Conservation (phyloP, 306 rosid species). For the Fragaria nilgerrensis region DNA sequence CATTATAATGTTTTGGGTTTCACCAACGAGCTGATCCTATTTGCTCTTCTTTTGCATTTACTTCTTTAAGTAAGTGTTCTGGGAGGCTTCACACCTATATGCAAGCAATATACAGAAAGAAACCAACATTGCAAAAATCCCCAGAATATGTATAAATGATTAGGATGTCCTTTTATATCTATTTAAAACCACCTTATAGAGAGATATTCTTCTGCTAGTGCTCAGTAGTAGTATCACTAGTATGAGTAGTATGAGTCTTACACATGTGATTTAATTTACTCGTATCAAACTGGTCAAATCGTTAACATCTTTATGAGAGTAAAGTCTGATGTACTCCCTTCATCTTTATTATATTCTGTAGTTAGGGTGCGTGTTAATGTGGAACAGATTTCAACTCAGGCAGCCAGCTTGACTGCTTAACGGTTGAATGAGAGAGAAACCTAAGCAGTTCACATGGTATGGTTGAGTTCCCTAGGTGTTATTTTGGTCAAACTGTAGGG, state of each 20-base stretch:
- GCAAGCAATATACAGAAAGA: background rate
- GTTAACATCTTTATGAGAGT: background rate
- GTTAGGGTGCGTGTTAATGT: background rate
- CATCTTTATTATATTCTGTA: background rate
- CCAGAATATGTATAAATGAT: background rate
- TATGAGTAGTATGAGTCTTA: background rate
- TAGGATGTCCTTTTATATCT: background rate
- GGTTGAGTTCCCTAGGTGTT: background rate
- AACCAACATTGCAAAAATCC: background rate
- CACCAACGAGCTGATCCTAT: background rate
- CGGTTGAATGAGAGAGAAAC: background rate
- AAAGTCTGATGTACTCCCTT: background rate
- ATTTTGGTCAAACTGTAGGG: background rate
- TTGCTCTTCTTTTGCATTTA: background rate
- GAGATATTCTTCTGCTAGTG: background rate
- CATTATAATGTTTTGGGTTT: slow-evolving; percentile 15
- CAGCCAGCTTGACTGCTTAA: background rate
- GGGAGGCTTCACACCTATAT: background rate
- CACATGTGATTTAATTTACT: background rate
- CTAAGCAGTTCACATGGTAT: background rate
- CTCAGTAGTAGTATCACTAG: background rate
- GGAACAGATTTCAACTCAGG: background rate
- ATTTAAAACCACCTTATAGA: background rate
- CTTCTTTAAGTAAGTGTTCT: background rate
- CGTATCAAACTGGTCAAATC: background rate